Percentiles rank a stretch among this genome's conserved stretches.
phyloP scores from a whole-genome alignment of 2,329 filamentous ascomycete species.

The Knoxdaviesia capensis region DNA sequence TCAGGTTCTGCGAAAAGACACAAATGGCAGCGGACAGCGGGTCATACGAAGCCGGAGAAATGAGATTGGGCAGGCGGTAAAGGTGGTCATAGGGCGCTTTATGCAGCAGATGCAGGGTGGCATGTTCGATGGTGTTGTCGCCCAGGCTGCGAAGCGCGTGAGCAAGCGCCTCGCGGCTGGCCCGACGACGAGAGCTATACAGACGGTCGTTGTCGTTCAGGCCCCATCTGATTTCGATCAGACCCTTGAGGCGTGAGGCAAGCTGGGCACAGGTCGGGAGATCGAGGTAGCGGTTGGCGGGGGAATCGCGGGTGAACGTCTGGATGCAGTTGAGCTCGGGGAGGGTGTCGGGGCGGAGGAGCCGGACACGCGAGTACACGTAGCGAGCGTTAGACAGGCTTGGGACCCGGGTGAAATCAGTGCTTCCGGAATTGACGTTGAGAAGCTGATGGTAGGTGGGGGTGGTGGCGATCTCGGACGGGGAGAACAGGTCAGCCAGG shows the following conservation, averaged over 20 bases:
- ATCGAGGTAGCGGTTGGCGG: slow-evolving; percentile 1
- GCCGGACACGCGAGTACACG: background rate
- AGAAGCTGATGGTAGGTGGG: too few species aligned
- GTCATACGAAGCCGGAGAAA: background rate
- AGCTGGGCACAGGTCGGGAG: background rate
- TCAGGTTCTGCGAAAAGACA: background rate
- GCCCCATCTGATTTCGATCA: background rate
- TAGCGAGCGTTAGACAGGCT: background rate
- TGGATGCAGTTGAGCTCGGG: background rate
- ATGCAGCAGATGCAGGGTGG: background rate
- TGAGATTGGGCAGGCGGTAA: background rate
- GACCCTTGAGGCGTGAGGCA: background rate
- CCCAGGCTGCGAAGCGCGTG: background rate
- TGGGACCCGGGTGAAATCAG: too few species aligned
- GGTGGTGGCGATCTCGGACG: background rate
- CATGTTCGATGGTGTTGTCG: background rate
- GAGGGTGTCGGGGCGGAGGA: background rate
- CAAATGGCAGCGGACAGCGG: background rate
- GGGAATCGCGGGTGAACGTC: background rate
- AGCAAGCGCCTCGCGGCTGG: background rate
- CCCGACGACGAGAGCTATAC: background rate
- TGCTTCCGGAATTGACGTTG: too few species aligned
- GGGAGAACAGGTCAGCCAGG: background rate
- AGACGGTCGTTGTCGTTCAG: background rate
- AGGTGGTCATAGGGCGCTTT: background rate